Percentiles rank a stretch among this genome's conserved stretches.
Conservation (phyloP, 2,329 filamentous ascomycete species). For the Botrytis sinoallii region DNA sequence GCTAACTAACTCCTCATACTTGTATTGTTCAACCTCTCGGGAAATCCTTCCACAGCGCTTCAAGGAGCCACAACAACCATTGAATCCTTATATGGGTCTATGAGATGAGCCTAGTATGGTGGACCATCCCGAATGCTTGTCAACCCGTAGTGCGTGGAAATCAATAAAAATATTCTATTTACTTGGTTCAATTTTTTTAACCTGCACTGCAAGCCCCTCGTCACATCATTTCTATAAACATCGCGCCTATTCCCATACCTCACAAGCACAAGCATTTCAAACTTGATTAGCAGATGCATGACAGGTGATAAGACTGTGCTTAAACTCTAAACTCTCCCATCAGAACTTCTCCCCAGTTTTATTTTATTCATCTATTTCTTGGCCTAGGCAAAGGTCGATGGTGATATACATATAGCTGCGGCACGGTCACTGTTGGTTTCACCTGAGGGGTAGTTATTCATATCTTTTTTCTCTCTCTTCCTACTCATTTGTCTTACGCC, state of each 20-base stretch:
- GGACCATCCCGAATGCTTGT: slow-evolving; percentile 11
- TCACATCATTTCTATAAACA: slow-evolving; percentile 19
- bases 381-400: not conserved
- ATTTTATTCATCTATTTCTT: slow-evolving; percentile 2
- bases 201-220: slow-evolving; percentile 8
- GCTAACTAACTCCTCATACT: not conserved
- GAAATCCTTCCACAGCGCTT: slow-evolving; percentile 17
- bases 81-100: slow-evolving; percentile 17
- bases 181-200: not conserved
- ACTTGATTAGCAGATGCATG: not conserved
- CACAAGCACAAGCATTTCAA: slow-evolving; percentile 1
- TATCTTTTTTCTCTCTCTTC: not conserved
- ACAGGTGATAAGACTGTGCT: slow-evolving; percentile 5
- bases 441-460: not conserved
- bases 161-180: not conserved
- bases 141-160: not conserved
- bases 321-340: slow-evolving; percentile 6
- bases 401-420: slow-evolving; percentile 14
- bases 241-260: slow-evolving; percentile 15
- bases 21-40: not conserved
- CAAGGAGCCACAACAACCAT: slow-evolving; percentile 13
- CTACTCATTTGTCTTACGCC: not conserved
- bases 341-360: not conserved
- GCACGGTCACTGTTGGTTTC: not conserved
- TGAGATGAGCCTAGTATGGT: slow-evolving; percentile 1